These are phyloP conservation scores for Sporothrix euskadiensis DNA, from an alignment of 2,329 filamentous ascomycete species.

Conservation along the genomic window DNA sequence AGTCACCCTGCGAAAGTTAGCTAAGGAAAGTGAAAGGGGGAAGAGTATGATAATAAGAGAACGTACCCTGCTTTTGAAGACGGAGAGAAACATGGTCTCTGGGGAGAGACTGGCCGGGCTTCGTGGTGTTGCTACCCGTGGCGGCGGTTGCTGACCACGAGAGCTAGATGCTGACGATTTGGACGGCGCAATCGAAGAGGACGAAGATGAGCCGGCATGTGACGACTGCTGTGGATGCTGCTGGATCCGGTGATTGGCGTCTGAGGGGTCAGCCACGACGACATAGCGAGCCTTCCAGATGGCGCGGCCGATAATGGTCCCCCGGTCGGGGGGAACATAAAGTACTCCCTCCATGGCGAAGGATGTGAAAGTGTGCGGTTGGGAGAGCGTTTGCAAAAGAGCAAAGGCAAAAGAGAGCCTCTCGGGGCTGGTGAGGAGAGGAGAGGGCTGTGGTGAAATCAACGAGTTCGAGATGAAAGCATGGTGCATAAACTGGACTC, in stretches of 20 bases:
- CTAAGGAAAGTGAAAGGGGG: constrained; percentile 12
- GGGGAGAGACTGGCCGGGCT: constrained; percentile 34
- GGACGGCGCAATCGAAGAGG: constrained; percentile 34
- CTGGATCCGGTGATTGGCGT: constrained; percentile 36
- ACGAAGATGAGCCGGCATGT: constrained; percentile 5
- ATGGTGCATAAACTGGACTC: constrained; percentile 24
- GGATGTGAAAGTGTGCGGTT: neutral
- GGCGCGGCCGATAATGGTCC: constrained; percentile 53
- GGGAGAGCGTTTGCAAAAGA: neutral
- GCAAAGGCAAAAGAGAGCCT: neutral
- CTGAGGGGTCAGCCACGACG: constrained; percentile 51
- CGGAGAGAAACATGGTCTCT: constrained; percentile 52
- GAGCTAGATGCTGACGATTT: constrained; percentile 39
- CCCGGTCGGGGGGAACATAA: constrained; percentile 53
- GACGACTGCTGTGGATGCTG: constrained; percentile 22
- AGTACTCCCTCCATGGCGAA: constrained; percentile 53
- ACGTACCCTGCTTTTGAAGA: constrained; percentile 59
- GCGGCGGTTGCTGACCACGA: constrained; percentile 18
- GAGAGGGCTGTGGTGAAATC: constrained; percentile 18
- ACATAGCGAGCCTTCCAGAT: constrained; percentile 63
- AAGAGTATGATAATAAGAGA: neutral
- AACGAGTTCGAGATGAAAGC: constrained; percentile 23
- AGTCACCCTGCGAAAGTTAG: constrained; percentile 49
- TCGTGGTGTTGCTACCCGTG: constrained; percentile 39
- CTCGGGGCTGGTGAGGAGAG: neutral